Conservation (phyloP, 2,329 filamentous ascomycete genomes). For the Ophiostoma novo-ulmi region DNA sequence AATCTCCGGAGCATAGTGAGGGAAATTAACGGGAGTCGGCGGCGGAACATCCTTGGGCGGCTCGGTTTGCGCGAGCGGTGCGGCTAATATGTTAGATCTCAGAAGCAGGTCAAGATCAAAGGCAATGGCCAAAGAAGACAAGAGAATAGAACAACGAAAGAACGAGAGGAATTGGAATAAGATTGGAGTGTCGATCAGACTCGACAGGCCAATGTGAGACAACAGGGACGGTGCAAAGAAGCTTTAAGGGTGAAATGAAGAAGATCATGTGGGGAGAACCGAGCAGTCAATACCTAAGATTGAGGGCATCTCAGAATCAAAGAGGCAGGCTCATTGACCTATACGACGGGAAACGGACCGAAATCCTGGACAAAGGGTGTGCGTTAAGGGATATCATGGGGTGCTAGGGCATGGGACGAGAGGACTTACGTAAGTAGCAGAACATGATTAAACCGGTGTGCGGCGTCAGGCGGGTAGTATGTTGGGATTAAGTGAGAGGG, state of each 20-base stretch:
- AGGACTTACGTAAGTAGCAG: neutral
- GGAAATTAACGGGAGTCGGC: slow-evolving; percentile 51
- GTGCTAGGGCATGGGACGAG: neutral
- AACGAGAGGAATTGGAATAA: neutral
- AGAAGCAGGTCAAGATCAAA: neutral
- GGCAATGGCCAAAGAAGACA: neutral
- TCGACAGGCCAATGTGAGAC: neutral
- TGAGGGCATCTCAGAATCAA: neutral
- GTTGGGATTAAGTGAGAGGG: neutral
- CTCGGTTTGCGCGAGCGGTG: slow-evolving; percentile 25
- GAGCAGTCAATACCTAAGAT: neutral
- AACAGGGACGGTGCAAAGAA: neutral
- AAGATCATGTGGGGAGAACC: neutral
- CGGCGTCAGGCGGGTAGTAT: too few species aligned
- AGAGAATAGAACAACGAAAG: neutral
- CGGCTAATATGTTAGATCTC: neutral
- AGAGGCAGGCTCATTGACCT: too few species aligned
- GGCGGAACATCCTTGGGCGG: slow-evolving; percentile 51
- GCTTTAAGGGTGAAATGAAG: neutral
- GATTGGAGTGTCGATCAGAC: neutral
- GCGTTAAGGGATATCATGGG: neutral
- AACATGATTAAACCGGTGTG: neutral
- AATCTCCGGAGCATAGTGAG: slow-evolving; percentile 38
- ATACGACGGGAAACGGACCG: too few species aligned
- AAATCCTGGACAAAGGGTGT: too few species aligned